A percentile compares a stretch with the other conserved stretches of the same genome.
phyloP scores from a whole-genome alignment of 2,329 filamentous ascomycete species.

The Botrytis hyacinthi region DNA sequence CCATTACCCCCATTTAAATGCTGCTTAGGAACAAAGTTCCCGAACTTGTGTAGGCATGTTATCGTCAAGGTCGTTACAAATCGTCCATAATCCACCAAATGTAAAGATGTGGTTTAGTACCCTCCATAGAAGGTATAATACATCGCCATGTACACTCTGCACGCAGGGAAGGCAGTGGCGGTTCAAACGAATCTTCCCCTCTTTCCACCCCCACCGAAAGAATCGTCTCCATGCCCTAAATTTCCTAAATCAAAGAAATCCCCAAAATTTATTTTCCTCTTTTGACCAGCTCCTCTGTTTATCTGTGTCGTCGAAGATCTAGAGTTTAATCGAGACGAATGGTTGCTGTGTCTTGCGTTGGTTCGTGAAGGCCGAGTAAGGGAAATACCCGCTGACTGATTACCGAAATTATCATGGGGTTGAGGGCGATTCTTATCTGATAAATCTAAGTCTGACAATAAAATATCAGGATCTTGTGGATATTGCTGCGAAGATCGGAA shows the following conservation, averaged over 20 bases:
- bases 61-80: slow-evolving; percentile 21
- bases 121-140: background rate
- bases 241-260: slow-evolving; percentile 74
- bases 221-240: slow-evolving; percentile 60
- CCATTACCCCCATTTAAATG: slow-evolving; percentile 20
- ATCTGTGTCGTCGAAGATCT: slow-evolving; percentile 39
- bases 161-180: background rate
- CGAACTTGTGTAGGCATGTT: slow-evolving; percentile 17
- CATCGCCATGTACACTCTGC: slow-evolving; percentile 12
- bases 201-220: slow-evolving; percentile 39
- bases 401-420: slow-evolving; percentile 34
- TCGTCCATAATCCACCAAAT: slow-evolving; percentile 1
- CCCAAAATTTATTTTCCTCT: slow-evolving; percentile 69
- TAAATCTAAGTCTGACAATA: slow-evolving; percentile 59
- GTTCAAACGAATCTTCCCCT: slow-evolving; percentile 38
- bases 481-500: slow-evolving; percentile 65
- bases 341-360: slow-evolving; percentile 34
- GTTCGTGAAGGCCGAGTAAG: slow-evolving; percentile 34
- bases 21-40: slow-evolving; percentile 15
- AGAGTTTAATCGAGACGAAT: slow-evolving; percentile 28
- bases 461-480: slow-evolving; percentile 56
- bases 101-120: slow-evolving; percentile 7
- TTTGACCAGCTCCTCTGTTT: slow-evolving; percentile 65
- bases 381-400: slow-evolving; percentile 31
- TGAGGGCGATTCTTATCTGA: slow-evolving; percentile 47